Evolutionary conservation across 441 rosid genomes (phyloP).

Genomic region (Adansonia rubrostipa): DNA sequence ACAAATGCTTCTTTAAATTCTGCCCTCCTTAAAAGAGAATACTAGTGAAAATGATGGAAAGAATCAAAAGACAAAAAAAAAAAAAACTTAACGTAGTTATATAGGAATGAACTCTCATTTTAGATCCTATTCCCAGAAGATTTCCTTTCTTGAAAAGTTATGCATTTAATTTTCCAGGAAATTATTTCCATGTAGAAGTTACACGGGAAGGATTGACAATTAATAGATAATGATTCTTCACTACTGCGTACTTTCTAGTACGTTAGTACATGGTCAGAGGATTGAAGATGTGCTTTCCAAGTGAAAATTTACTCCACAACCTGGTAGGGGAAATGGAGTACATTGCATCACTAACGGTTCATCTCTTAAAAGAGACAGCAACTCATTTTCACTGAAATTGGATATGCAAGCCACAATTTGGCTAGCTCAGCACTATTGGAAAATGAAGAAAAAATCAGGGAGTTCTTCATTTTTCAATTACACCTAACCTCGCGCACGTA

Average conservation of each 20-base stretch:
- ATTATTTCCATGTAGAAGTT: constrained; percentile 6
- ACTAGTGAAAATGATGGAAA: background rate
- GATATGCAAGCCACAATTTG: background rate
- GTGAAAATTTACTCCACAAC: background rate
- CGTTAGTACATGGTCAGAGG: background rate
- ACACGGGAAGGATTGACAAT: background rate
- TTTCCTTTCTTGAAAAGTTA: background rate
- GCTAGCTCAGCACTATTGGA: background rate
- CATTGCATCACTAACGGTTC: background rate
- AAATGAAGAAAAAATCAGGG: background rate
- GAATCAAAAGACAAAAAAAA: background rate
- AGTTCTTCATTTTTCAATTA: background rate
- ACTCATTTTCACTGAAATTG: constrained; percentile 5
- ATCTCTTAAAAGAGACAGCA: background rate
- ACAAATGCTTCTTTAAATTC: background rate
- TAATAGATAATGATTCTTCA: background rate
- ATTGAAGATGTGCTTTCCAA: background rate
- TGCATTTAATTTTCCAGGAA: background rate
- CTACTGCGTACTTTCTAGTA: background rate
- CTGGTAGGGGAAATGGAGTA: background rate
- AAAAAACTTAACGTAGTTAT: background rate
- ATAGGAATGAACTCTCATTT: background rate
- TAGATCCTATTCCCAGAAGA: background rate
- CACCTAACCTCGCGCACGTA: background rate
- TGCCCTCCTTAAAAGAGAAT: background rate